Conservation (phyloP, 2,329 filamentous ascomycete genomes). For the Stemphylium vesicarium region DNA sequence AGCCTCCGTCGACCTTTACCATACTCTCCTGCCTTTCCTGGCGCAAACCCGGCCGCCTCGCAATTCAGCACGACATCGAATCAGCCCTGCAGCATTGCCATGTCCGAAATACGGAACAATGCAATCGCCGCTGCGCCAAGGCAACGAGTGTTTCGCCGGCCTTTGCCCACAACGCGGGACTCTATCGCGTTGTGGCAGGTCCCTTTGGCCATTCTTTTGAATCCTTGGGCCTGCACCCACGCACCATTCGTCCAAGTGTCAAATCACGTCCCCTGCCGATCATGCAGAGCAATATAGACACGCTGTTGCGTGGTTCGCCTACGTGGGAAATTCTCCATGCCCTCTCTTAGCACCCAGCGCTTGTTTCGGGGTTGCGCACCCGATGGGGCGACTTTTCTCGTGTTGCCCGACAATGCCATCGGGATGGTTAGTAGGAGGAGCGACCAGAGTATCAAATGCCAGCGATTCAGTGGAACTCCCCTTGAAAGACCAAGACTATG, state of each 20-base stretch:
- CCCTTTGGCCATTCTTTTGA: slow-evolving; percentile 10
- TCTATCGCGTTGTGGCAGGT: slow-evolving; percentile 12
- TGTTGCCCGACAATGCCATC: no score
- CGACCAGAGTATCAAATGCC: no score
- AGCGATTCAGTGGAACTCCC: no score
- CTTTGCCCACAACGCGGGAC: not conserved
- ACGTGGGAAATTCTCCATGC: not conserved
- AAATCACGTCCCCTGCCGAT: slow-evolving; percentile 2
- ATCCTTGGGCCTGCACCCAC: not conserved
- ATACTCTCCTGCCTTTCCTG: slow-evolving; percentile 14
- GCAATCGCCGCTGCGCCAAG: slow-evolving; percentile 1
- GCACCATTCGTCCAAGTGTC: slow-evolving; percentile 3
- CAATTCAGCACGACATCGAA: not conserved
- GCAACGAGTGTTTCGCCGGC: slow-evolving; percentile 1
- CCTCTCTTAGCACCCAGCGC: not conserved
- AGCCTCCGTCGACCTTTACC: not conserved
- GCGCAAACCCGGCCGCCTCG: not conserved
- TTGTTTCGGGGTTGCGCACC: slow-evolving; percentile 13
- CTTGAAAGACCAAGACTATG: not conserved
- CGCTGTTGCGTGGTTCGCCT: slow-evolving; percentile 5
- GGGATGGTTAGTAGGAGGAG: no score
- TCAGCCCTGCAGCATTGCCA: not conserved
- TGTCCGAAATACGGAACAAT: slow-evolving; percentile 3
- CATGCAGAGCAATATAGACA: slow-evolving; percentile 8
- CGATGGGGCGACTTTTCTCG: slow-evolving; percentile 3